A percentile compares a stretch with the other conserved stretches of the same genome.
Conservation (phyloP, 164 flowering plant genomes). For the Brasenia schreberi region DNA sequence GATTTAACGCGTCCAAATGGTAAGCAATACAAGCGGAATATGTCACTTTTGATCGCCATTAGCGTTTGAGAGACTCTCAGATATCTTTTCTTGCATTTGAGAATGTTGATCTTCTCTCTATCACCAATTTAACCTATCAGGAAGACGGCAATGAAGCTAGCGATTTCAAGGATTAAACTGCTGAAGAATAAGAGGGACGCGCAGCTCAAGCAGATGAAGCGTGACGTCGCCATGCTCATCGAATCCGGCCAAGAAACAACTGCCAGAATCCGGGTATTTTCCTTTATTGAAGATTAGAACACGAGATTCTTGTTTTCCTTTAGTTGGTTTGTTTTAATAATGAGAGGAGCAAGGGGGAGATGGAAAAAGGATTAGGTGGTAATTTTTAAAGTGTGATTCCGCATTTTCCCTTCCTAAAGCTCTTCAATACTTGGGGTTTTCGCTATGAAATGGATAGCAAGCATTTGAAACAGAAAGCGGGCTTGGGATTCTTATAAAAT, state of each 20-base stretch:
- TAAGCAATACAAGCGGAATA: slow-evolving; percentile 4
- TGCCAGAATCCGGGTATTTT: slow-evolving; percentile 73
- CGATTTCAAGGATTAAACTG: slow-evolving; percentile 83
- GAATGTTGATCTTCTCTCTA: background rate
- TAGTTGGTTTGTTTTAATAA: too few species aligned
- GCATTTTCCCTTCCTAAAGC: too few species aligned
- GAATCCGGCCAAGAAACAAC: slow-evolving; percentile 82
- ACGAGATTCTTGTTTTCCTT: too few species aligned
- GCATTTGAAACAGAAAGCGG: too few species aligned
- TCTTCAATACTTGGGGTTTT: too few species aligned
- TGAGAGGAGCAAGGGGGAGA: too few species aligned
- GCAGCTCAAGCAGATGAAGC: slow-evolving; percentile 81
- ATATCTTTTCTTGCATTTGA: background rate
- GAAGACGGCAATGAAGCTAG: slow-evolving; percentile 84
- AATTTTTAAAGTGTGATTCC: too few species aligned
- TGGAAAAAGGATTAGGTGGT: too few species aligned
- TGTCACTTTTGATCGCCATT: background rate
- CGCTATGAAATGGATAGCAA: too few species aligned
- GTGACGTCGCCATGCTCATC: slow-evolving; percentile 85
- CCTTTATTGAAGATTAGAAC: background rate
- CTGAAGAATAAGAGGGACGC: slow-evolving; percentile 84
- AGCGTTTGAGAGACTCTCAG: background rate
- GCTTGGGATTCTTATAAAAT: too few species aligned
- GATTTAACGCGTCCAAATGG: slow-evolving; percentile 91
- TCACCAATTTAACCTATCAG: slow-evolving; percentile 15